Conservation (phyloP, 164 flowering plant genomes). For the Brasenia schreberi region DNA sequence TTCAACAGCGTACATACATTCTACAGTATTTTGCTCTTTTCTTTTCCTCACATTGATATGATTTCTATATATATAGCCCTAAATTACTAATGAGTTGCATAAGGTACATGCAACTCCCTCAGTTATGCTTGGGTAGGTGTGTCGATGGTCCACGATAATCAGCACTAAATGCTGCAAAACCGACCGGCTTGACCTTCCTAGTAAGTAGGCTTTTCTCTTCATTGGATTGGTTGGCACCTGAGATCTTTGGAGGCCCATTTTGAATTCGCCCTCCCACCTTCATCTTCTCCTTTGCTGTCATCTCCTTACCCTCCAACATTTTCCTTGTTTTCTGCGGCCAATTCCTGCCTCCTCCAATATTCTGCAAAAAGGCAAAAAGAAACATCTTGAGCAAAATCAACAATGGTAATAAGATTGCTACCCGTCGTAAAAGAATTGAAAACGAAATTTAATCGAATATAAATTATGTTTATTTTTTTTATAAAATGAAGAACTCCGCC, state of each 20-base stretch:
- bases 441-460: too few relatives aligned
- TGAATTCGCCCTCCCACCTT: slow-evolving; percentile 5
- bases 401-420: too few relatives aligned
- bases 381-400: not conserved
- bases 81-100: not conserved
- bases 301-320: slow-evolving; percentile 10
- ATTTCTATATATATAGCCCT: not conserved
- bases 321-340: slow-evolving; percentile 23
- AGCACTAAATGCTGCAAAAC: slow-evolving; percentile 31
- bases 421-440: too few relatives aligned
- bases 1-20: slow-evolving; percentile 15
- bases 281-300: slow-evolving; percentile 8
- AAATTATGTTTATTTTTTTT: too few relatives aligned
- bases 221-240: slow-evolving; percentile 22
- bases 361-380: not conserved
- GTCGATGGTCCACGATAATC: slow-evolving; percentile 40
- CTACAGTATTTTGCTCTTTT: slow-evolving; percentile 2
- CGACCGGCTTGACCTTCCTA: slow-evolving; percentile 14
- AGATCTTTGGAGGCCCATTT: slow-evolving; percentile 12
- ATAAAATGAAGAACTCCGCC: too few relatives aligned
- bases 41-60: not conserved
- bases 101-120: slow-evolving; percentile 5
- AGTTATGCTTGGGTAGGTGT: slow-evolving; percentile 57
- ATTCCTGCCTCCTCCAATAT: not conserved
- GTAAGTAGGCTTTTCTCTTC: slow-evolving; percentile 10